These are phyloP conservation scores for Clitopilus hobsonii DNA, from an alignment of 768 basidiomycete genomes.

Conservation along the genomic window DNA sequence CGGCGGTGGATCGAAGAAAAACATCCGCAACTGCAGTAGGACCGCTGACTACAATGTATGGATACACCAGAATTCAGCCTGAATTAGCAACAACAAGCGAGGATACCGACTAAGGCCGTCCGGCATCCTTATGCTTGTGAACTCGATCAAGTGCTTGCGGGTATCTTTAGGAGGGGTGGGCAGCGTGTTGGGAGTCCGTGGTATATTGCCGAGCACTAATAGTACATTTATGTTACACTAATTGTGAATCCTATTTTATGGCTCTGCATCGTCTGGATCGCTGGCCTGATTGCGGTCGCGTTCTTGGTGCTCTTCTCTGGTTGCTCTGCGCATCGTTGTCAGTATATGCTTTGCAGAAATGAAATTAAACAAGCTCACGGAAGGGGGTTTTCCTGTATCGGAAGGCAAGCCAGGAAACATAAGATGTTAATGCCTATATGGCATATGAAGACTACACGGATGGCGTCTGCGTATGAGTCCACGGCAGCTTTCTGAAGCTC, in stretches of 20 bases:
- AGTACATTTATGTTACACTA: constrained; percentile 4
- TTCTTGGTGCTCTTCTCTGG: constrained; percentile 57
- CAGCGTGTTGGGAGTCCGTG: too few species aligned
- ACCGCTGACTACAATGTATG: background rate
- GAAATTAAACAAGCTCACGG: constrained; percentile 35
- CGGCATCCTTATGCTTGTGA: too few species aligned
- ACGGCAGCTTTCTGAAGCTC: constrained; percentile 55
- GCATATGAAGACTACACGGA: constrained; percentile 79
- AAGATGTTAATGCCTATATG: constrained; percentile 66
- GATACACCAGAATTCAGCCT: background rate
- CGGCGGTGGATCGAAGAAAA: constrained; percentile 84
- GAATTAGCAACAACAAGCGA: too few species aligned
- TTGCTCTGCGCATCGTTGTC: constrained; percentile 36
- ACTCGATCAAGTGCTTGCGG: too few species aligned
- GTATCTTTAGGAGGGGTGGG: too few species aligned
- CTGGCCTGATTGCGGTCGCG: constrained; percentile 41
- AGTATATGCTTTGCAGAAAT: constrained; percentile 5
- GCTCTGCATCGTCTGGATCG: constrained; percentile 4
- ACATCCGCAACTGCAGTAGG: constrained; percentile 27
- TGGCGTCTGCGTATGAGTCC: constrained; percentile 73
- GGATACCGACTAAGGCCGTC: too few species aligned
- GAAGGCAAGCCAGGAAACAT: constrained; percentile 62
- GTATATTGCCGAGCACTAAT: background rate
- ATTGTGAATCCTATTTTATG: background rate
- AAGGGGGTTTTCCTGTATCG: constrained; percentile 70